These are phyloP conservation scores for Botryotinia globosa DNA, from an alignment of 2,329 filamentous ascomycete genomes.

Conservation along the genomic window DNA sequence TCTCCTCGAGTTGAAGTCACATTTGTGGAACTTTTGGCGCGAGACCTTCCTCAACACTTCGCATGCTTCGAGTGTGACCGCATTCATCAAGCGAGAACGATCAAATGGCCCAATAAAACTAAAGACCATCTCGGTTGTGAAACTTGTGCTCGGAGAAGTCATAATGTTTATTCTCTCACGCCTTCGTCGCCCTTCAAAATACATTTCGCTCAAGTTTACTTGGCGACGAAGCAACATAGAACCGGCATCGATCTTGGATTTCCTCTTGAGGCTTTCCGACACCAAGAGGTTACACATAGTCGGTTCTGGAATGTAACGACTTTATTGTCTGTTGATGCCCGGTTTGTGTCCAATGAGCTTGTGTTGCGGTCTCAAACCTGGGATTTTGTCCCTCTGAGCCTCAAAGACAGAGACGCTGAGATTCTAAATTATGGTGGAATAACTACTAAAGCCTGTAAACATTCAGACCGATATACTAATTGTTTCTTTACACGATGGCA, in stretches of 20 bases:
- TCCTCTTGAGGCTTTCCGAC: neutral
- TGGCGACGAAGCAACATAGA: constrained; percentile 1
- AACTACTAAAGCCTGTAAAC: constrained; percentile 16
- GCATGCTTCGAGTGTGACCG: neutral
- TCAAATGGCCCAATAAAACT: neutral
- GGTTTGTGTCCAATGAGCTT: constrained; percentile 11
- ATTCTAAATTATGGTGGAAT: neutral
- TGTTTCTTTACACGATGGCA: constrained; percentile 19
- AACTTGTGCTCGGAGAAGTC: neutral
- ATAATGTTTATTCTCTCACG: neutral
- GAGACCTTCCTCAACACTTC: constrained; percentile 17
- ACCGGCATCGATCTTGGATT: constrained; percentile 7
- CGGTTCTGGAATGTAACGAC: neutral
- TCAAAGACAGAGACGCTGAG: constrained; percentile 15
- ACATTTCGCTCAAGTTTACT: constrained; percentile 3
- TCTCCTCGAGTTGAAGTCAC: neutral
- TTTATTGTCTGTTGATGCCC: constrained; percentile 12
- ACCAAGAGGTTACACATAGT: neutral
- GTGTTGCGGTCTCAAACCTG: constrained; percentile 28
- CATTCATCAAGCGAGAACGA: neutral
- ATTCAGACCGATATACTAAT: constrained; percentile 17
- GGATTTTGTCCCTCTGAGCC: constrained; percentile 23
- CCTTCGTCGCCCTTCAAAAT: neutral
- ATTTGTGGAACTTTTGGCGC: constrained; percentile 15
- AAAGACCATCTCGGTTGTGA: neutral